Conservation (phyloP, 2,329 filamentous ascomycete species). For the Camillea tinctor region DNA sequence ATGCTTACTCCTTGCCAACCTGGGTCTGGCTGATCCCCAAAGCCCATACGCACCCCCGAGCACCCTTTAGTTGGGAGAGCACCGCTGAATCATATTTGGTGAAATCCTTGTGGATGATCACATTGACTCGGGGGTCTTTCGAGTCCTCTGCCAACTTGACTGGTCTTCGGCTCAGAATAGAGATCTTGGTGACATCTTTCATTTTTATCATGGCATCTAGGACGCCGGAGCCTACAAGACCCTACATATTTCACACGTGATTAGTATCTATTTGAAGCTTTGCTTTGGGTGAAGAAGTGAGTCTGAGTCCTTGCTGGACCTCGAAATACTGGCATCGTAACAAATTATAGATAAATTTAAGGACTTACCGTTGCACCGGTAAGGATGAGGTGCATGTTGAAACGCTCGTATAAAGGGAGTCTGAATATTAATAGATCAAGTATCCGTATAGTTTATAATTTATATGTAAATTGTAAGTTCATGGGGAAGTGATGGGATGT, state of each 20-base stretch:
- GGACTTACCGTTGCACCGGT: constrained; percentile 56
- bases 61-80: constrained; percentile 59
- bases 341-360: no score
- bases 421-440: no score
- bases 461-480: no score
- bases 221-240: constrained; percentile 60
- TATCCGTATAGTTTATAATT: no score
- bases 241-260: constrained; percentile 26
- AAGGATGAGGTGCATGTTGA: constrained; percentile 60
- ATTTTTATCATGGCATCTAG: constrained; percentile 61
- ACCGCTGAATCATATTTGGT: constrained; percentile 55
- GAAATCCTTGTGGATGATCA: constrained; percentile 70
- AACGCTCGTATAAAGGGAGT: not conserved
- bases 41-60: constrained; percentile 71
- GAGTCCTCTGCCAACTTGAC: constrained; percentile 59
- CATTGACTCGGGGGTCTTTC: constrained; percentile 58
- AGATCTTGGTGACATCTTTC: constrained; percentile 60
- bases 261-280: not conserved
- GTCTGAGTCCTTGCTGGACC: no score
- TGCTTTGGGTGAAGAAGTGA: no score
- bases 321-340: no score
- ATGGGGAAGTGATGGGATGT: no score
- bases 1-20: constrained; percentile 56
- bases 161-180: constrained; percentile 60
- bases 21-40: constrained; percentile 62